These are phyloP conservation scores for Arabidopsis arenosa DNA, from an alignment of 345 rosid species.

Conservation along the genomic window DNA sequence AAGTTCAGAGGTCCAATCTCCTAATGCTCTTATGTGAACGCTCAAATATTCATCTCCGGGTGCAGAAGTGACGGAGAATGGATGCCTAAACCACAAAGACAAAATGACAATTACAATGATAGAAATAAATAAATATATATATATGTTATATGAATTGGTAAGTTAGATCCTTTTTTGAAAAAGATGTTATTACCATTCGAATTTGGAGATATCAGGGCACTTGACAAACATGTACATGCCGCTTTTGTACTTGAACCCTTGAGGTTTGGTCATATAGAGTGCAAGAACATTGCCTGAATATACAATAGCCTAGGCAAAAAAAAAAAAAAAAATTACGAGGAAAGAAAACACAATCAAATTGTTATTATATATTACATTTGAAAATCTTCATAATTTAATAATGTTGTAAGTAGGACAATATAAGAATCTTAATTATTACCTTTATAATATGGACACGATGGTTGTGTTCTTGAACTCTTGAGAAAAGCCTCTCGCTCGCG, in stretches of 20 bases:
- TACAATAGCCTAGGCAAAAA: constrained; percentile 66
- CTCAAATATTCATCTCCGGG: constrained; percentile 86
- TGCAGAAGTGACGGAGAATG: constrained; percentile 91
- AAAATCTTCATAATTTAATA: neutral
- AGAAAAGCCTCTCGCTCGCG: constrained; percentile 59
- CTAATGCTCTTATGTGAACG: constrained; percentile 85
- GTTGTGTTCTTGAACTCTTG: constrained; percentile 55
- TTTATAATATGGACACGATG: constrained; percentile 71
- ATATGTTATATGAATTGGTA: neutral
- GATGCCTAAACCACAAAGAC: constrained; percentile 63
- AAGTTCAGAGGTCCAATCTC: constrained; percentile 92
- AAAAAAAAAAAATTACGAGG: constrained; percentile 9
- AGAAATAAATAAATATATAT: neutral
- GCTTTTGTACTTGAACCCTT: constrained; percentile 79
- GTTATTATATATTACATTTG: no score
- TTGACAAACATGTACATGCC: constrained; percentile 95
- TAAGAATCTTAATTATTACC: constrained; percentile 45
- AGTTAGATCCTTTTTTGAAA: neutral
- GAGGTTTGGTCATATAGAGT: constrained; percentile 77
- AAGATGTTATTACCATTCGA: constrained; percentile 64
- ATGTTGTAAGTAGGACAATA: neutral
- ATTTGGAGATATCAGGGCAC: constrained; percentile 76
- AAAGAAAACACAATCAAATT: neutral
- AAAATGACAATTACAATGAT: neutral
- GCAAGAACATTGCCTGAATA: constrained; percentile 92